Percentiles rank a stretch among this genome's conserved stretches.
phyloP scores from a whole-genome alignment of 345 rosid genomes.

The Melastoma malabathricum region DNA sequence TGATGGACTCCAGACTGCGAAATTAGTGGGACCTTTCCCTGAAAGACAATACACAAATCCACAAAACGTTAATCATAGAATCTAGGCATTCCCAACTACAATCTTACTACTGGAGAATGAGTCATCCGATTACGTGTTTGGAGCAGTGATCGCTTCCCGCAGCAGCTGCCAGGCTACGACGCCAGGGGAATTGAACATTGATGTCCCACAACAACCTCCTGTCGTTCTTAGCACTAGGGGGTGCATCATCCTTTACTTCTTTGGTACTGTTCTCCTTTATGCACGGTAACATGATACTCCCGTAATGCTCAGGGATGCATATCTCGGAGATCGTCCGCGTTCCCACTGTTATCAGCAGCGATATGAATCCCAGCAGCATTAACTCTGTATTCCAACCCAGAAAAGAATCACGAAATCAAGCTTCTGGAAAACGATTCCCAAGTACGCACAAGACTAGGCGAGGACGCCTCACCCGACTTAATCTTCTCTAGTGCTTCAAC shows the following conservation, averaged over 20 bases:
- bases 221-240: neutral
- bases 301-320: constrained; percentile 17
- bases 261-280: neutral
- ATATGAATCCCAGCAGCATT: constrained; percentile 34
- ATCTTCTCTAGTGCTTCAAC: constrained; percentile 32
- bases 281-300: constrained; percentile 27
- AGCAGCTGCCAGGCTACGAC: constrained; percentile 12
- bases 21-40: constrained; percentile 25
- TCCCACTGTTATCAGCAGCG: constrained; percentile 27
- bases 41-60: neutral
- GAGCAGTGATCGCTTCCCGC: constrained; percentile 15
- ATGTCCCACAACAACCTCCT: constrained; percentile 16
- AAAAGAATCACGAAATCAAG: too few species aligned
- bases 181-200: constrained; percentile 9
- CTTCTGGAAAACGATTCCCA: neutral
- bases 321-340: constrained; percentile 15
- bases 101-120: neutral
- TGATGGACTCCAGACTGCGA: constrained; percentile 30
- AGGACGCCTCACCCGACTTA: constrained; percentile 14
- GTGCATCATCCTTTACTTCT: neutral
- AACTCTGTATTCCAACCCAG: constrained; percentile 16
- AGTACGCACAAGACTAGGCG: too few species aligned
- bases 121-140: constrained; percentile 8
- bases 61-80: too few species aligned
- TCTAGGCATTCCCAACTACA: too few species aligned